Conservation (phyloP, 371 early-diverging fungal species). For the Rhizopus arrhizus region DNA sequence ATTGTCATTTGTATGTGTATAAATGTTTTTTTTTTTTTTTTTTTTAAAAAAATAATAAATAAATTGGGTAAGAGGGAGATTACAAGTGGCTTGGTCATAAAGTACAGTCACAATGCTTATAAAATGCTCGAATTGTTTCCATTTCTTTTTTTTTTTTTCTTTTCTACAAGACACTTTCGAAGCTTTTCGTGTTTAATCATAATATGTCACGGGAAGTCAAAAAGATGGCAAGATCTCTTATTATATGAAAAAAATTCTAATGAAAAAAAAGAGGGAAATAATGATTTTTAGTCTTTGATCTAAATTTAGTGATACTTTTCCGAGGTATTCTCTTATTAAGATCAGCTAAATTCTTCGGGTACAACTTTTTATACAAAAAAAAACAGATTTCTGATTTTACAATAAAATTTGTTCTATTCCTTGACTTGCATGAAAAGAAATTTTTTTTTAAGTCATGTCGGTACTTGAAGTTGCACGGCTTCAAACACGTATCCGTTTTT, state of each 20-base stretch:
- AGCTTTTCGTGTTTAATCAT: slow-evolving; percentile 33
- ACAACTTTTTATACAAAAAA: not conserved
- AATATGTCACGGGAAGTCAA: slow-evolving; percentile 36
- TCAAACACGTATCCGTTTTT: not conserved
- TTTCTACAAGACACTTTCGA: slow-evolving; percentile 35
- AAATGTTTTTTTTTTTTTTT: slow-evolving; percentile 17
- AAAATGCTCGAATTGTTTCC: too few species aligned
- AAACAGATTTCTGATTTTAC: not conserved
- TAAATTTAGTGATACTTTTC: too few species aligned
- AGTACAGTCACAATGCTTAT: too few species aligned
- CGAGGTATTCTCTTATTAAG: too few species aligned
- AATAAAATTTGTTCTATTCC: too few species aligned
- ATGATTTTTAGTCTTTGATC: not conserved
- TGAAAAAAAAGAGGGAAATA: slow-evolving; percentile 11
- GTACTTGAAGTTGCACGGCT: not conserved
- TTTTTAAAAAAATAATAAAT: slow-evolving; percentile 4
- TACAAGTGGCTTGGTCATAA: too few species aligned
- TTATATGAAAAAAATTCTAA: slow-evolving; percentile 15
- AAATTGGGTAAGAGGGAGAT: too few species aligned
- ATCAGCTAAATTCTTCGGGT: too few species aligned
- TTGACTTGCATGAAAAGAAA: not conserved
- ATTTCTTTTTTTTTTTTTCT: slow-evolving; percentile 16
- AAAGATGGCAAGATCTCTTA: slow-evolving; percentile 30
- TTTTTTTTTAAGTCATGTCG: not conserved
- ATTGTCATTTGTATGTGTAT: slow-evolving; percentile 18